phyloP scores from a whole-genome alignment of 176 grass and related monocot species.

The Stipa capillata region DNA sequence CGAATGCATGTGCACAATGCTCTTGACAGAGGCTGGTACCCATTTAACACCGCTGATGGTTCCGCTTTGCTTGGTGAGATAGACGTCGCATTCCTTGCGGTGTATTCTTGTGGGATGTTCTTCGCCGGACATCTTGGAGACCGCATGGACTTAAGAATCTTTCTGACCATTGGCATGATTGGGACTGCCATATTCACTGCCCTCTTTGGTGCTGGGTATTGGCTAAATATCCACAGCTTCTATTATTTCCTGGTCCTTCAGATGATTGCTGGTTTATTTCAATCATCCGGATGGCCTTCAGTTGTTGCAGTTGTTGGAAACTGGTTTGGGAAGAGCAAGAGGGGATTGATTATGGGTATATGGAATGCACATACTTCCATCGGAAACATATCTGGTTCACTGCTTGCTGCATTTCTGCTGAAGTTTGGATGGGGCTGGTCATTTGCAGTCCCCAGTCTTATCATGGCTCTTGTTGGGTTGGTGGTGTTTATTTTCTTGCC shows the following conservation, averaged over 20 bases:
- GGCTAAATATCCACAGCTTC: conserved; percentile 74
- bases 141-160: conserved; percentile 65
- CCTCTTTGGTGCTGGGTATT: conserved; percentile 71
- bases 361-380: conserved; percentile 88
- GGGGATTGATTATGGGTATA: conserved; percentile 83
- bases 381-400: conserved; percentile 72
- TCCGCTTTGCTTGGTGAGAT: conserved; percentile 56
- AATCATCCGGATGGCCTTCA: conserved; percentile 79
- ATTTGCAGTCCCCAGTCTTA: conserved; percentile 64
- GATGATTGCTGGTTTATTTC: conserved; percentile 76
- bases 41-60: conserved; percentile 51
- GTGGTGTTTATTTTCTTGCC: conserved; percentile 63
- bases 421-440: conserved; percentile 88
- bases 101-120: conserved; percentile 76
- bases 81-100: conserved; percentile 71
- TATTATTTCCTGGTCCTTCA: conserved; percentile 69
- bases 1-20: conserved; percentile 5
- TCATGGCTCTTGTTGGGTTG: conserved; percentile 53
- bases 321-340: conserved; percentile 87
- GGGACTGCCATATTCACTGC: conserved; percentile 68
- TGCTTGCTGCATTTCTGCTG: conserved; percentile 70
- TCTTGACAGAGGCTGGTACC: conserved; percentile 44
- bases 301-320: conserved; percentile 80
- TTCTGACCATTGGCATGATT: conserved; percentile 76
- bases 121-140: conserved; percentile 81